Conservation (phyloP, 2,329 filamentous ascomycete genomes). For the Aspergillus neotritici region DNA sequence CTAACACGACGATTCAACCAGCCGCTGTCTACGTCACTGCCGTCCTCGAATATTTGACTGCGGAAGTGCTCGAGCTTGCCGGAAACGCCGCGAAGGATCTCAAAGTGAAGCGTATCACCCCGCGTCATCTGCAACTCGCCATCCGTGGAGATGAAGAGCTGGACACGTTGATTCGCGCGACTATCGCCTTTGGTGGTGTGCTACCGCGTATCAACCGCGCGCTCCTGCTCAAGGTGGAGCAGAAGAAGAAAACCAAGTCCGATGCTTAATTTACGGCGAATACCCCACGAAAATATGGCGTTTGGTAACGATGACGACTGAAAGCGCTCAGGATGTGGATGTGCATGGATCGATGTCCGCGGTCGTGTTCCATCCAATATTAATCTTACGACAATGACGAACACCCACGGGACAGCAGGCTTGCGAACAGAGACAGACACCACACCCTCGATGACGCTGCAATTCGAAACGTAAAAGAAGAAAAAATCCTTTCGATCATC, state of each 20-base stretch:
- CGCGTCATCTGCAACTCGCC: slow-evolving; percentile 96
- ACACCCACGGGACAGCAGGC: slow-evolving; percentile 4
- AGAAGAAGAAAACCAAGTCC: slow-evolving; percentile 82
- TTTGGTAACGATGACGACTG: slow-evolving; percentile 22
- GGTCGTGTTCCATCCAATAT: slow-evolving; percentile 1
- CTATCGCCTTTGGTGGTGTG: slow-evolving; percentile 97
- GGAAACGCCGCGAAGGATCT: slow-evolving; percentile 98
- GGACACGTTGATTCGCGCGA: slow-evolving; percentile 97
- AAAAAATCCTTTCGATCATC: neutral
- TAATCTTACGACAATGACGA: neutral
- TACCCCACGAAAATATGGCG: slow-evolving; percentile 20
- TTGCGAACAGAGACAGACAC: neutral
- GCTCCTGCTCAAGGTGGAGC: slow-evolving; percentile 88
- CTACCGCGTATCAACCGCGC: slow-evolving; percentile 98
- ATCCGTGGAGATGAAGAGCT: slow-evolving; percentile 99
- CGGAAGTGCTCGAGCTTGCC: slow-evolving; percentile 97
- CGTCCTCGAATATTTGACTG: slow-evolving; percentile 96
- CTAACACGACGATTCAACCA: slow-evolving; percentile 22
- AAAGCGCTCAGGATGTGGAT: slow-evolving; percentile 13
- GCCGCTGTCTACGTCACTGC: slow-evolving; percentile 95
- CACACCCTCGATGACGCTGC: neutral
- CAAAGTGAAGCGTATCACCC: slow-evolving; percentile 99
- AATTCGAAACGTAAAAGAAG: neutral
- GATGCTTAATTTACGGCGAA: slow-evolving; percentile 26
- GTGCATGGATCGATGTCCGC: slow-evolving; percentile 11